Percentiles rank a stretch among this genome's conserved stretches.
Conservation (phyloP, 345 rosid genomes). For the Anastatica hierochuntica region DNA sequence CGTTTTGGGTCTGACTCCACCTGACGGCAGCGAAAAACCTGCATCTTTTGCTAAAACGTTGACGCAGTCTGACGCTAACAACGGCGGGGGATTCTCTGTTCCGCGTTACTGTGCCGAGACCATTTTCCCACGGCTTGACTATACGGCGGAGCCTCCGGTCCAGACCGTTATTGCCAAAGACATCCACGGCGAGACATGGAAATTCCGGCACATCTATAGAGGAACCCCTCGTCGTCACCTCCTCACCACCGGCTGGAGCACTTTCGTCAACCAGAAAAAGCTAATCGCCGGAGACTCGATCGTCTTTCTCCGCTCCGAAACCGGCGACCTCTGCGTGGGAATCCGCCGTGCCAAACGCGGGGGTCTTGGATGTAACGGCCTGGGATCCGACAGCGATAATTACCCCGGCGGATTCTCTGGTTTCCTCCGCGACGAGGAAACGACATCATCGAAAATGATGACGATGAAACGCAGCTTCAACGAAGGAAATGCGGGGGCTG, state of each 20-base stretch:
- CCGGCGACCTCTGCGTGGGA: conserved; percentile 91
- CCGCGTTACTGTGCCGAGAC: conserved; percentile 99
- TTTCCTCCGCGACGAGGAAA: too few species aligned
- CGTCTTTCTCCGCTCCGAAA: conserved; percentile 73
- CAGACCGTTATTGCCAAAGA: conserved; percentile 90
- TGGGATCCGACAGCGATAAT: too few species aligned
- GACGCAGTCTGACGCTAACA: conserved; percentile 95
- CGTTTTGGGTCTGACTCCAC: too few species aligned
- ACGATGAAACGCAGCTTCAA: too few species aligned
- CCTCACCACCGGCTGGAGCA: conserved; percentile 97
- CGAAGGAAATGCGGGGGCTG: too few species aligned
- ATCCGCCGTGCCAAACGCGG: conserved; percentile 82
- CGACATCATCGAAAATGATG: too few species aligned
- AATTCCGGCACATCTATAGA: conserved; percentile 89
- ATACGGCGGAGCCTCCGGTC: conserved; percentile 84
- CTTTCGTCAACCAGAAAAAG: conserved; percentile 94
- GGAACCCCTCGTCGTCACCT: conserved; percentile 96
- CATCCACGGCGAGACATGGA: conserved; percentile 85
- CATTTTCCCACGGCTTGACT: conserved; percentile 80
- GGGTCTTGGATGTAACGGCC: conserved; percentile 49
- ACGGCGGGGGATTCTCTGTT: conserved; percentile 97
- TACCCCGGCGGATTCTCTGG: too few species aligned
- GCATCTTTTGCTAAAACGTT: conserved; percentile 90
- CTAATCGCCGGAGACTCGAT: conserved; percentile 95
- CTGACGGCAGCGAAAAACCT: conserved; percentile 42